These are phyloP conservation scores for Fereydounia khargensis DNA, from an alignment of 1,284 basidiomycete genomes.

Conservation along the genomic window DNA sequence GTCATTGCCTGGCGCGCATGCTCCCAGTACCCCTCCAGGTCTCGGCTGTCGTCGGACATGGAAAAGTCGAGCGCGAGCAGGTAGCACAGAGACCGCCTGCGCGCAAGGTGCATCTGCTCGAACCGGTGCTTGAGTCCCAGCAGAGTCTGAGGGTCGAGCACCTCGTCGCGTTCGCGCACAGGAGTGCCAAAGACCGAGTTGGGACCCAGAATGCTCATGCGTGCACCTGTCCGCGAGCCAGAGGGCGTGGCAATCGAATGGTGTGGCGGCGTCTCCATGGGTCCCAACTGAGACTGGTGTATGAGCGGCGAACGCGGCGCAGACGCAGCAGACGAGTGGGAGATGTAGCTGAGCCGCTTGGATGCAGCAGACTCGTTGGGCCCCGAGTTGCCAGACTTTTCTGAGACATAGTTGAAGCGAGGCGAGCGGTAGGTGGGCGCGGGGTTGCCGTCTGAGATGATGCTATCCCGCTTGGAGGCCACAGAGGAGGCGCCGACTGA, in stretches of 20 bases:
- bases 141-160: constrained; percentile 33
- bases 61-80: constrained; percentile 39
- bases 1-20: too few relatives aligned
- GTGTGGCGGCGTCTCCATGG: too few relatives aligned
- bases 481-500: not conserved
- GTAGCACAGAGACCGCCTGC: constrained; percentile 27
- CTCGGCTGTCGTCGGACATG: constrained; percentile 4
- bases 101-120: constrained; percentile 42
- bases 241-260: not conserved
- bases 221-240: not conserved
- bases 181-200: constrained; percentile 21
- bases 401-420: constrained; percentile 24
- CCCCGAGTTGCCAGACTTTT: constrained; percentile 10
- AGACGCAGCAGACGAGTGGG: constrained; percentile 16
- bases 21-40: not conserved
- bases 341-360: constrained; percentile 42
- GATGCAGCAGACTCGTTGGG: constrained; percentile 40
- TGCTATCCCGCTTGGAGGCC: constrained; percentile 4
- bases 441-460: constrained; percentile 17
- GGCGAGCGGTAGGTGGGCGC: constrained; percentile 17
- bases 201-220: constrained; percentile 11
- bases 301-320: constrained; percentile 12
- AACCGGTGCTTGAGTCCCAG: constrained; percentile 40
- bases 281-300: too few relatives aligned
- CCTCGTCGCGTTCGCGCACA: not conserved